Conservation (phyloP, 129 eudicot genomes). For the Pittosporum tobira region DNA sequence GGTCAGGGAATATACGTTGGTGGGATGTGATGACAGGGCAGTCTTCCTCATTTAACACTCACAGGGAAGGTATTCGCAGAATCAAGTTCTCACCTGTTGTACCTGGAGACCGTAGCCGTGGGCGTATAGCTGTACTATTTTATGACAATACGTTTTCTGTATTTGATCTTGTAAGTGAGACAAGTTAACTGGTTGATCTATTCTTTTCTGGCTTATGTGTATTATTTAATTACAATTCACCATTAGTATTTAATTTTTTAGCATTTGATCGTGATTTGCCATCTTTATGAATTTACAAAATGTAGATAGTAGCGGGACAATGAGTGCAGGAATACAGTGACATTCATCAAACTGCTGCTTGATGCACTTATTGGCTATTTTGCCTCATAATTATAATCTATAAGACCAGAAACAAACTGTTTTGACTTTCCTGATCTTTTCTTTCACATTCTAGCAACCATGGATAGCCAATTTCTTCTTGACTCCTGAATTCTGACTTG, state of each 20-base stretch:
- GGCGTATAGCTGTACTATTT: slow-evolving; percentile 88
- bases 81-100: slow-evolving; percentile 97
- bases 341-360: neutral
- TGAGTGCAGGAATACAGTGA: neutral
- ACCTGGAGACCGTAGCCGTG: slow-evolving; percentile 94
- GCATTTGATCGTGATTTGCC: neutral
- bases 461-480: neutral
- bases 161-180: slow-evolving; percentile 89
- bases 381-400: neutral
- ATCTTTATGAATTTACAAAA: neutral
- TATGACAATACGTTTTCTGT: slow-evolving; percentile 86
- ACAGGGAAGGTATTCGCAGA: slow-evolving; percentile 88
- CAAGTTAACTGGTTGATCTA: slow-evolving; percentile 10
- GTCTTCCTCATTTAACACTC: slow-evolving; percentile 92
- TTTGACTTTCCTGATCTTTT: neutral
- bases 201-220: neutral
- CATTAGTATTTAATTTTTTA: no score
- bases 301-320: neutral
- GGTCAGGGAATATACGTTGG: slow-evolving; percentile 94
- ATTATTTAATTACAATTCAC: neutral
- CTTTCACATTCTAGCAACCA: slow-evolving; percentile 2
- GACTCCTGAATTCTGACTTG: neutral
- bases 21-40: slow-evolving; percentile 98
- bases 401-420: neutral
- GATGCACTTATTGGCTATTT: neutral